phyloP scores from a whole-genome alignment of 1,284 basidiomycete species.

The Schizopora paradoxa region DNA sequence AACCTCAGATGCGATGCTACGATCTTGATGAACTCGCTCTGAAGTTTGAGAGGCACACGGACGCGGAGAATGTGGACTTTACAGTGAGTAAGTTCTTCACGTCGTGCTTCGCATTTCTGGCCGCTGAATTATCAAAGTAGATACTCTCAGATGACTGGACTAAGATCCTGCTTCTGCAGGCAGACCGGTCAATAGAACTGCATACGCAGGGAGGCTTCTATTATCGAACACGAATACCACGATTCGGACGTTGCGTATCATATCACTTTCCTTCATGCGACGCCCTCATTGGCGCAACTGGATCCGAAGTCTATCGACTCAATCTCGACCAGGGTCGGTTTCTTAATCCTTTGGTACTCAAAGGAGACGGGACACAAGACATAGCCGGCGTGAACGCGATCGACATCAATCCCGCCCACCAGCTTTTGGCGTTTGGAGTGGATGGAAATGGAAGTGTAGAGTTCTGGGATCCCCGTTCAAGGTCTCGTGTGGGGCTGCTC shows the following conservation, averaged over 20 bases:
- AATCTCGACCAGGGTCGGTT: conserved; percentile 96
- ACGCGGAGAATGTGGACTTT: conserved; percentile 98
- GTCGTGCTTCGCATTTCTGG: conserved; percentile 9
- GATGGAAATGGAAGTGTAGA: conserved; percentile 85
- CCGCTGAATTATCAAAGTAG: conserved; percentile 36
- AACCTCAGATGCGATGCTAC: conserved; percentile 96
- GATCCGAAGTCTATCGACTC: conserved; percentile 86
- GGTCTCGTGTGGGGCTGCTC: conserved; percentile 75
- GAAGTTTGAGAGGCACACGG: conserved; percentile 95
- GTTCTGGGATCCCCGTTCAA: conserved; percentile 93
- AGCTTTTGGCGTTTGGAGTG: conserved; percentile 84
- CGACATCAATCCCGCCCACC: conserved; percentile 93
- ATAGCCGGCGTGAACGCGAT: conserved; percentile 85
- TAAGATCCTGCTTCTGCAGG: conserved; percentile 95
- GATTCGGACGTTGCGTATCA: conserved; percentile 86
- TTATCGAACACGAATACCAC: conserved; percentile 89
- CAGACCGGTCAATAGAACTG: conserved; percentile 90
- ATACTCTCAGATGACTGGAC: conserved; percentile 99
- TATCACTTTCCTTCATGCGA: conserved; percentile 88
- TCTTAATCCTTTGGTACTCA: conserved; percentile 71
- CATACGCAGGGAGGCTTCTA: conserved; percentile 94
- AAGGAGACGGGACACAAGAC: conserved; percentile 47
- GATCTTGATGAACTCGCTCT: conserved; percentile 90
- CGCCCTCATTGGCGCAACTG: conserved; percentile 71
- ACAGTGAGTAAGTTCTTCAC: conserved; percentile 66